phyloP scores from a whole-genome alignment of 805 yeast genomes.

The Myxozyma nipponensis region DNA sequence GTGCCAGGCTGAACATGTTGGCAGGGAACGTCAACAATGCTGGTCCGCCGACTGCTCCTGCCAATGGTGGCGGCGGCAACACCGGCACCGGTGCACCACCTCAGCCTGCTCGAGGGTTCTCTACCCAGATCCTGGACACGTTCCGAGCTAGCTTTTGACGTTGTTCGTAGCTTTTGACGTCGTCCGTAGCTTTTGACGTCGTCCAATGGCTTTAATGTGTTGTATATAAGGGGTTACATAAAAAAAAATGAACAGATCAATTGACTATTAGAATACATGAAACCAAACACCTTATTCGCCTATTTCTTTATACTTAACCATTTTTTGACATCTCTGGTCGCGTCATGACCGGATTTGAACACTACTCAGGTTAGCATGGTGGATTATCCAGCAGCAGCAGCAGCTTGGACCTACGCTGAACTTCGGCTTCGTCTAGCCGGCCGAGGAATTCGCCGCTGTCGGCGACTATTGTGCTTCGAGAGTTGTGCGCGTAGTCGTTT shows the following conservation, averaged over 20 bases:
- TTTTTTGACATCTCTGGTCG: constrained; percentile 20
- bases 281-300: neutral
- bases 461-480: constrained; percentile 40
- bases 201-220: too few relatives aligned
- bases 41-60: too few relatives aligned
- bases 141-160: too few relatives aligned
- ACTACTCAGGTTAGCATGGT: constrained; percentile 5
- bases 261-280: too few relatives aligned
- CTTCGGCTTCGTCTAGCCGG: constrained; percentile 75
- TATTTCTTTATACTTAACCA: constrained; percentile 23
- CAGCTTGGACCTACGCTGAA: constrained; percentile 34
- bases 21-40: neutral
- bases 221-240: too few relatives aligned
- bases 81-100: constrained; percentile 1
- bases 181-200: too few relatives aligned
- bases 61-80: neutral
- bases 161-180: too few relatives aligned
- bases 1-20: neutral
- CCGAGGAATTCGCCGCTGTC: constrained; percentile 54
- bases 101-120: constrained; percentile 8
- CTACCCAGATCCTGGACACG: constrained; percentile 22
- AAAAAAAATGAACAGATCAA: too few relatives aligned
- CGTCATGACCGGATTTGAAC: constrained; percentile 21
- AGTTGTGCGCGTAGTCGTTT: constrained; percentile 62
- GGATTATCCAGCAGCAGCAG: neutral